A percentile compares a stretch with the other conserved stretches of the same genome.
These are phyloP conservation scores for Gonium pectorale DNA, from an alignment of 139 green algal genomes.

Conservation along the genomic window DNA sequence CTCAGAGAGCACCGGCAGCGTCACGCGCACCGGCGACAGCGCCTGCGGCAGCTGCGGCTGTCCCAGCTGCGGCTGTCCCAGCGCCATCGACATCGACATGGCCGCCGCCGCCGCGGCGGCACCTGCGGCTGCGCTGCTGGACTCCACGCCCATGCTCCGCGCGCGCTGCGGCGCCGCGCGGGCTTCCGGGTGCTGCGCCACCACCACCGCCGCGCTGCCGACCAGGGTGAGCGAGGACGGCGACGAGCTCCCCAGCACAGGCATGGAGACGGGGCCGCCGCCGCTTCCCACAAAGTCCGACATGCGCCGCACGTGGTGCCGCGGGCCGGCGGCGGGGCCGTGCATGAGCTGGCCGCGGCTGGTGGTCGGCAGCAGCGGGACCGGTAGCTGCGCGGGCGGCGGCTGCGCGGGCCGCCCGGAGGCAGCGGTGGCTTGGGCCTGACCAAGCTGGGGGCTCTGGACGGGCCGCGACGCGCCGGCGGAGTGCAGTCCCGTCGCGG, in stretches of 20 bases:
- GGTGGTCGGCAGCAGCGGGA: neutral
- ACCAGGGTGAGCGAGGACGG: neutral
- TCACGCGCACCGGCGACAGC: neutral
- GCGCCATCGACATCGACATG: neutral
- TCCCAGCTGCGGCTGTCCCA: too few species aligned
- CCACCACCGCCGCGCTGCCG: neutral
- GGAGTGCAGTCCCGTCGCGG: neutral
- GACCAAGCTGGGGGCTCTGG: neutral
- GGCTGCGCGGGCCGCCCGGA: neutral
- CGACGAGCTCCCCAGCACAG: too few species aligned
- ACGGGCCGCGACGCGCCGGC: neutral
- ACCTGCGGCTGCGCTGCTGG: too few species aligned
- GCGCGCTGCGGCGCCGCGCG: neutral
- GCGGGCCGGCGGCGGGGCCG: neutral
- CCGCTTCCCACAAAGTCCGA: conserved; percentile 25
- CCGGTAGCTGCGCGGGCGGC: neutral
- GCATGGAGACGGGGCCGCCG: neutral
- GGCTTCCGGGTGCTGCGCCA: neutral
- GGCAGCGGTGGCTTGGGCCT: too few species aligned
- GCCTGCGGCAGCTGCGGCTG: neutral
- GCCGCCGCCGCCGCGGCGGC: neutral
- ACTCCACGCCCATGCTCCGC: neutral
- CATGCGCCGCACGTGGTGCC: neutral
- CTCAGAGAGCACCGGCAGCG: neutral
- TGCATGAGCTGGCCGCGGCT: neutral